Evolutionary conservation across 148 eudicot genomes (phyloP).

Genomic region (Silene latifolia): DNA sequence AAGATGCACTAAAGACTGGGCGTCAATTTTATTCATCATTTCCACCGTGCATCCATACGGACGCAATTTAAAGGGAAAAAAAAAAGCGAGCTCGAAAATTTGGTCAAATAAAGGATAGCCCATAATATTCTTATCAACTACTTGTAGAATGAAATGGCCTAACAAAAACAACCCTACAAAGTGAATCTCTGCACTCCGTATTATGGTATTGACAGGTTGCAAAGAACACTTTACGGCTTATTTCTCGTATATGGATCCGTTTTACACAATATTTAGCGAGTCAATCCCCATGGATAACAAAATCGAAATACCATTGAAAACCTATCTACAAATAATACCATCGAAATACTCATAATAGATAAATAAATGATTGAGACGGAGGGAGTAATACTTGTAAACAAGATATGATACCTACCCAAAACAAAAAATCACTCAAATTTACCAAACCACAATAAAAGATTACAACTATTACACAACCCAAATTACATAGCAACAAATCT

Average conservation of each 20-base stretch:
- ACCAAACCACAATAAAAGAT: neutral
- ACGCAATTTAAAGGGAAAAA: no score
- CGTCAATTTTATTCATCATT: neutral
- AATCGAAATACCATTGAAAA: neutral
- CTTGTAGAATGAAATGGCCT: neutral
- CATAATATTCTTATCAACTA: no score
- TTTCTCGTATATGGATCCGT: no score
- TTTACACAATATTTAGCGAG: no score
- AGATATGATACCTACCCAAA: neutral
- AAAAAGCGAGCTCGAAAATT: no score
- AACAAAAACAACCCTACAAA: neutral
- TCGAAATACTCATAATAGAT: no score
- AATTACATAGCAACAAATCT: no score
- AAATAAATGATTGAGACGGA: no score
- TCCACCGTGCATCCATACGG: neutral
- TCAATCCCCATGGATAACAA: neutral
- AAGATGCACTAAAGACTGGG: slow-evolving; percentile 7
- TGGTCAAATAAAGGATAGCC: no score
- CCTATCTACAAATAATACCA: neutral
- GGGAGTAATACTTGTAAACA: neutral
- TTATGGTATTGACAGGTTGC: no score
- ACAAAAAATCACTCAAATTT: neutral
- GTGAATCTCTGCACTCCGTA: neutral
- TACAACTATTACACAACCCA: neutral
- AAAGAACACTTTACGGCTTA: no score